phyloP scores from a whole-genome alignment of 164 flowering plant species.

The Aristolochia californica region DNA sequence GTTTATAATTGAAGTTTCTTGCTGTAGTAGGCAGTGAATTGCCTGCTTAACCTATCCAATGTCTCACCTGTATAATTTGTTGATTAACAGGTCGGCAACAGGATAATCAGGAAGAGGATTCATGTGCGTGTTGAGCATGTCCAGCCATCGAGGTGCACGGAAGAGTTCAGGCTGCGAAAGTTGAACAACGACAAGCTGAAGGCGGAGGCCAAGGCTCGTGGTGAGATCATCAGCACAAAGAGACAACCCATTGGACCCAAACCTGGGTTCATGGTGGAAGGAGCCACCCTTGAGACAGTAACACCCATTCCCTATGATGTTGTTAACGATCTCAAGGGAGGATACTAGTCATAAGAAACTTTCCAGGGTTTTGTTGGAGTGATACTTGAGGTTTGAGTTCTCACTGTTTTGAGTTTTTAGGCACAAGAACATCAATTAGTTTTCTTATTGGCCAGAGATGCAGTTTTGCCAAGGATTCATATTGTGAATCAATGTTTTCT shows the following conservation, averaged over 20 bases:
- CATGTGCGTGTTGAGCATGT: constrained; percentile 81
- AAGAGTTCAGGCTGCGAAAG: constrained; percentile 46
- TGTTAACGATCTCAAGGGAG: constrained; percentile 77
- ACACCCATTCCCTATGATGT: constrained; percentile 83
- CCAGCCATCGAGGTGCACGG: constrained; percentile 60
- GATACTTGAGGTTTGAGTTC: too few relatives aligned
- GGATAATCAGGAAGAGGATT: constrained; percentile 66
- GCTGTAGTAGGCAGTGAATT: too few relatives aligned
- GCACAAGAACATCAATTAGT: too few relatives aligned
- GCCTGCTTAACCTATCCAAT: too few relatives aligned
- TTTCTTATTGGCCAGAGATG: too few relatives aligned
- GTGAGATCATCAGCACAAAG: constrained; percentile 69
- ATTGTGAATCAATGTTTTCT: too few relatives aligned
- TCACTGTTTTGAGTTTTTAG: too few relatives aligned
- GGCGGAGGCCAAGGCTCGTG: constrained; percentile 63
- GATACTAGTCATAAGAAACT: constrained; percentile 23
- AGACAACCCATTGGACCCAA: constrained; percentile 74
- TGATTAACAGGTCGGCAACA: constrained; percentile 41
- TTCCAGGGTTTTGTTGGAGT: too few relatives aligned
- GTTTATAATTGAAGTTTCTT: too few relatives aligned
- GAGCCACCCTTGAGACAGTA: constrained; percentile 64
- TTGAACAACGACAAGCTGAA: constrained; percentile 50
- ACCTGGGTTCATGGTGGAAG: constrained; percentile 88
- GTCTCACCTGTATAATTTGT: too few relatives aligned
- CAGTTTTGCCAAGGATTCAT: too few relatives aligned